These are phyloP conservation scores for Neurospora sublineolata DNA, from an alignment of 495 filamentous ascomycete genomes.

Conservation along the genomic window DNA sequence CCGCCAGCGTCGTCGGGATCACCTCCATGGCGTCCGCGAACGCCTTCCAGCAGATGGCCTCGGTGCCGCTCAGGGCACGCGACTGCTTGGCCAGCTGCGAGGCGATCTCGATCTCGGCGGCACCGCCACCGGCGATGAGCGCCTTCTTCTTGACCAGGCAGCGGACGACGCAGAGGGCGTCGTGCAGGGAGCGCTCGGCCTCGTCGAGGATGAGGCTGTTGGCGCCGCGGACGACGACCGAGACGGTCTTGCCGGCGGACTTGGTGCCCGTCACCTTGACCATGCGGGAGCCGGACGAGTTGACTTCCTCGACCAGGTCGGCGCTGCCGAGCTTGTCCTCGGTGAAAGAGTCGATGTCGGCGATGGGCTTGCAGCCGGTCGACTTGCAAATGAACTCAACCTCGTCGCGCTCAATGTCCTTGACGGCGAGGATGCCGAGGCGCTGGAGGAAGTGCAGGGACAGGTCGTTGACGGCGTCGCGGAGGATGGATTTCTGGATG, in stretches of 20 bases:
- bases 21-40: conserved; percentile 98
- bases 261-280: conserved; percentile 92
- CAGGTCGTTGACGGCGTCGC: conserved; percentile 95
- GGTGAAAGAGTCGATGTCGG: conserved; percentile 96
- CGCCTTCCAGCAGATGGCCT: conserved; percentile 96
- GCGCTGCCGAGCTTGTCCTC: conserved; percentile 98
- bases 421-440: conserved; percentile 87
- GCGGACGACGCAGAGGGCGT: conserved; percentile 93
- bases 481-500: conserved; percentile 96
- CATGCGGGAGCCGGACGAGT: conserved; percentile 74
- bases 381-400: conserved; percentile 98
- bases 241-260: conserved; percentile 72
- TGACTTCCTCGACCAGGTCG: conserved; percentile 86
- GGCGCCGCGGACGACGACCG: conserved; percentile 85
- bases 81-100: conserved; percentile 67
- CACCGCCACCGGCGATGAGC: conserved; percentile 89
- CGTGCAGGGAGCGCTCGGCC: conserved; percentile 89
- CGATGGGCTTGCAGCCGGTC: conserved; percentile 96
- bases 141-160: conserved; percentile 98
- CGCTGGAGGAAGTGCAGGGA: conserved; percentile 95
- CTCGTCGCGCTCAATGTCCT: conserved; percentile 96
- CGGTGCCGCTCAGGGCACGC: conserved; percentile 75
- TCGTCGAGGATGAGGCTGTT: conserved; percentile 93
- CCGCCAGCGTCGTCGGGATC: conserved; percentile 89
- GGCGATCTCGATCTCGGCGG: conserved; percentile 90